Evolutionary conservation across 2,329 filamentous ascomycete genomes (phyloP).

Genomic region (Xylariaceae sp.): DNA sequence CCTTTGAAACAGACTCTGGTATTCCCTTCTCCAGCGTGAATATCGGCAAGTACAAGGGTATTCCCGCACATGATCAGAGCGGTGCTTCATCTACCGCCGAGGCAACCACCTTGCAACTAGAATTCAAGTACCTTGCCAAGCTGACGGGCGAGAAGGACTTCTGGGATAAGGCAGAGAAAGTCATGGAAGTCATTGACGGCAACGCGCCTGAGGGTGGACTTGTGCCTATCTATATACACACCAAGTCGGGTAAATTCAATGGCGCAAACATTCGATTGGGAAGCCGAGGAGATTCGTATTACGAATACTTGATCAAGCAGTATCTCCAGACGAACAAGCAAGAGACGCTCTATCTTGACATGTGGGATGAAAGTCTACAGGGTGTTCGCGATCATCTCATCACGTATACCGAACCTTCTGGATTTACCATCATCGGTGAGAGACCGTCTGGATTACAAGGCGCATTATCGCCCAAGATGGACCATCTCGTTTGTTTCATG

Average conservation of each 20-base stretch:
- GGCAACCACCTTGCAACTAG: conserved; percentile 84
- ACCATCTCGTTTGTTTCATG: conserved; percentile 96
- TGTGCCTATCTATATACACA: conserved; percentile 85
- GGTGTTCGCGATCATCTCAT: conserved; percentile 90
- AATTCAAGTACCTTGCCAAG: conserved; percentile 95
- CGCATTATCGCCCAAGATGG: conserved; percentile 81
- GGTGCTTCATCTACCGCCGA: conserved; percentile 93
- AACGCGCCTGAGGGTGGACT: conserved; percentile 76
- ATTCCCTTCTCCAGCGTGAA: conserved; percentile 90
- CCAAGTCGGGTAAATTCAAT: conserved; percentile 71
- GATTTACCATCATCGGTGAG: conserved; percentile 87
- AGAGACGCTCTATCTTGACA: conserved; percentile 79
- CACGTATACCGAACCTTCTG: conserved; percentile 74
- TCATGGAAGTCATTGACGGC: conserved; percentile 85
- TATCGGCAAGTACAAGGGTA: conserved; percentile 67
- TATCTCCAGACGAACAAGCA: conserved; percentile 87
- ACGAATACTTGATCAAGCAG: conserved; percentile 98
- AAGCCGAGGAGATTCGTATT: conserved; percentile 94
- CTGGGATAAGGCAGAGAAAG: conserved; percentile 86
- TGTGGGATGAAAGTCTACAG: conserved; percentile 83
- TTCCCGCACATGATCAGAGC: conserved; percentile 75
- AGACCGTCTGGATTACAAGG: conserved; percentile 66
- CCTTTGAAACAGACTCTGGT: conserved; percentile 82
- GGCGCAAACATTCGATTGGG: conserved; percentile 85
- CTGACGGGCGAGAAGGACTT: conserved; percentile 88